Base-by-base conservation (phyloP, 2,329 filamentous ascomycete species). In the Hymenoscyphus linearis region DNA sequence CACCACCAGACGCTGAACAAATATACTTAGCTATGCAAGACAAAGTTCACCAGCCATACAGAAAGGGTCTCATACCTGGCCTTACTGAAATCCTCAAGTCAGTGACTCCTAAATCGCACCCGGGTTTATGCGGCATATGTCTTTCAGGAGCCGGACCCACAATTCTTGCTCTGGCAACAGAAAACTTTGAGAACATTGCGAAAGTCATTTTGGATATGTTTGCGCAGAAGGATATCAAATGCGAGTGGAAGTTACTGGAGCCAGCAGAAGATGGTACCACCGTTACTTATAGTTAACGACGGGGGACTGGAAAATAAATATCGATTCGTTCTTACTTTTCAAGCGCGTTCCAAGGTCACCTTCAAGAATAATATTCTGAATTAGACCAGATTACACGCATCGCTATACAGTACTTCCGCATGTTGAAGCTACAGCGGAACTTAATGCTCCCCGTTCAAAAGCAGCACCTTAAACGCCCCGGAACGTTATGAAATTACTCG, bases 1-100 rank as follows among this genome's bases (percentile, higher is more conserved):
- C 90, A 7, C 93, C 95, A 10, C 93, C 93, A 1, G 89, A 97
- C 72, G 88, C 95, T 25, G 88, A 96, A 70, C 88, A 96, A 76
- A 99, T 99, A 74, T 96, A 96, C 78, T 86, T 96, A 55, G 93
- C 93, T 54, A 99, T 99, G 95, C 95, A 98, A 78, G 95, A 99
- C 79, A 96, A 93, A 77, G 86, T 99, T 64, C 95, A 99, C 78
- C 95, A 99, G 76, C 95, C 92, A 52, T 98, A 99, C 79, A 88
- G 95, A 59, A 88, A 95, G 76, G 88, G 84, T 2, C 84, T 99
- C 64, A 96, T 99, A 68, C 95, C 95, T 1, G 95, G 93, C 0
- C 82, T 99, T 61, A 89, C 90, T 16, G 89, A 96, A 73, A 93
- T 99, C 59, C 85, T 99, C 58, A 85, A 91, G 74, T 93, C 89